A percentile compares a stretch with the other conserved stretches of the same genome.
Evolutionary conservation across 805 yeast species (phyloP).

Genomic region (Lipomyces yamadae): DNA sequence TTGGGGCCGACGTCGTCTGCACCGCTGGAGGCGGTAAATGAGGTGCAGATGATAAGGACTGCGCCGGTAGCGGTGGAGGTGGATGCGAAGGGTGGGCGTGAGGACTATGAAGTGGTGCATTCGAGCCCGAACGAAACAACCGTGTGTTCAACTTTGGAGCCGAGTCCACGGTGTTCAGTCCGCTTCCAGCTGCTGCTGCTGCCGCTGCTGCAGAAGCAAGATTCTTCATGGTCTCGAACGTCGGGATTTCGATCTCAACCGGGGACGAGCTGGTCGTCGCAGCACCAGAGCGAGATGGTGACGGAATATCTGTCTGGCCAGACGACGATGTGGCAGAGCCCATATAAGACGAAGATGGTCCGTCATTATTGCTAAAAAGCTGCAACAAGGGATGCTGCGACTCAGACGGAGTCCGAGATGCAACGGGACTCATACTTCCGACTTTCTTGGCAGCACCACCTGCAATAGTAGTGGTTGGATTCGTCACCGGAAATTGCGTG

Average conservation of each 20-base stretch:
- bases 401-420: background rate
- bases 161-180: background rate
- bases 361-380: slow-evolving; percentile 25
- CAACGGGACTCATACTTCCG: background rate
- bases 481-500: slow-evolving; percentile 10
- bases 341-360: slow-evolving; percentile 31
- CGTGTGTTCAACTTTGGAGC: slow-evolving; percentile 38
- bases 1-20: slow-evolving; percentile 7
- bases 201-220: slow-evolving; percentile 30
- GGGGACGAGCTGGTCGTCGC: slow-evolving; percentile 33
- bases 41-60: background rate
- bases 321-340: slow-evolving; percentile 14
- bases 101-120: slow-evolving; percentile 14
- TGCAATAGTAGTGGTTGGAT: background rate
- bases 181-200: slow-evolving; percentile 16
- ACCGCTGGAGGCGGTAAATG: slow-evolving; percentile 13
- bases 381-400: slow-evolving; percentile 28
- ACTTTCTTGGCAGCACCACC: background rate
- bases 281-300: slow-evolving; percentile 3
- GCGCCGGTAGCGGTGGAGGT: slow-evolving; percentile 6
- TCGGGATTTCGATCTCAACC: slow-evolving; percentile 42
- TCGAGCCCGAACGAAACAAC: slow-evolving; percentile 38
- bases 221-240: slow-evolving; percentile 40
- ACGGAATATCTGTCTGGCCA: background rate
- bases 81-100: slow-evolving; percentile 13